Percentiles rank a stretch among this genome's conserved stretches.
These are phyloP conservation scores for Nematocida sp. DNA, from an alignment of 371 early-diverging fungal genomes.

Conservation along the genomic window DNA sequence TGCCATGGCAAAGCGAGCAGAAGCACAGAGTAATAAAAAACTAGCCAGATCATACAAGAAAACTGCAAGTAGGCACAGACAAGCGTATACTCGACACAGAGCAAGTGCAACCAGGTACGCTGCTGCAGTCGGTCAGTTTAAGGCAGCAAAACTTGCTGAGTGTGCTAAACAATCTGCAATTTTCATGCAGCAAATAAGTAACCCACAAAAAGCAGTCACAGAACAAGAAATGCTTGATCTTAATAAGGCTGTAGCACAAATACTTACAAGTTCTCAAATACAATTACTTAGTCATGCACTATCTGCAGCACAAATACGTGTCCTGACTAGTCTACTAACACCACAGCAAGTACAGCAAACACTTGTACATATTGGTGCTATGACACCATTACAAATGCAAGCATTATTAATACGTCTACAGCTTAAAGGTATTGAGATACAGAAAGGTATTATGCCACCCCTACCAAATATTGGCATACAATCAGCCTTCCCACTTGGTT, in stretches of 20 bases:
- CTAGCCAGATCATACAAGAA: constrained; percentile 30
- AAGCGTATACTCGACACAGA: constrained; percentile 5
- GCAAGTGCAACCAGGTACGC: background rate
- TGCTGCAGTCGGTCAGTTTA: constrained; percentile 7
- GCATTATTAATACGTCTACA: constrained; percentile 27
- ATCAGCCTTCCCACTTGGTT: constrained; percentile 9
- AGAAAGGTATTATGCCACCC: background rate
- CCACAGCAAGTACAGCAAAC: constrained; percentile 59
- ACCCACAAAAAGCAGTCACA: constrained; percentile 9
- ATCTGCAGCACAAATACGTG: constrained; percentile 31
- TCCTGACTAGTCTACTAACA: constrained; percentile 35
- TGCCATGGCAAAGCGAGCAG: constrained; percentile 25
- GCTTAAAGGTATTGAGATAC: constrained; percentile 42
- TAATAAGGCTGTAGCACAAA: constrained; percentile 46
- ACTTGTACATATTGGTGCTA: constrained; percentile 49
- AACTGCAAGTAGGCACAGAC: background rate
- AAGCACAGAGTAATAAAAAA: constrained; percentile 24
- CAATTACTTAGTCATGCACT: constrained; percentile 49
- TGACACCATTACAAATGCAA: constrained; percentile 34
- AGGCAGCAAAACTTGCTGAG: constrained; percentile 21
- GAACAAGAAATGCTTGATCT: background rate
- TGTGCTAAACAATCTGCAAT: constrained; percentile 38
- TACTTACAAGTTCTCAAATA: constrained; percentile 54
- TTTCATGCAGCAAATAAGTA: constrained; percentile 11
- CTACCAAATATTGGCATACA: background rate